Evolutionary conservation across 345 rosid genomes (phyloP).

Genomic region (Pistacia atlantica): DNA sequence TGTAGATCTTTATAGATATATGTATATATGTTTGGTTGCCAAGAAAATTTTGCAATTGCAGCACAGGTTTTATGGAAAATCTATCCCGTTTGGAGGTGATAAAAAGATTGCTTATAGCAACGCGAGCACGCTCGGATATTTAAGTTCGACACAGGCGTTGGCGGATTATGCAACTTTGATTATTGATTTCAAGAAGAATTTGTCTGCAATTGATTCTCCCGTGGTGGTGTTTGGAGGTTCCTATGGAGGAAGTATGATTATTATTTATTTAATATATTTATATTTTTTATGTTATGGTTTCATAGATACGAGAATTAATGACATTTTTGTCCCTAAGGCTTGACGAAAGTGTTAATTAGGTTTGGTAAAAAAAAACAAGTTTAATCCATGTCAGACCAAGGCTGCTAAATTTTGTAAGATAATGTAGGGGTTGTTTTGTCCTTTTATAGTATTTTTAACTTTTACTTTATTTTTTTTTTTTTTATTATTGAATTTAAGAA

Average conservation of each 20-base stretch:
- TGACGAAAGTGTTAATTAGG: background rate
- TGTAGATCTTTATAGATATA: too few species aligned
- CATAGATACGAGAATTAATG: too few species aligned
- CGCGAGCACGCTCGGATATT: conserved; percentile 49
- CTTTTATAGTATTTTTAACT: too few species aligned
- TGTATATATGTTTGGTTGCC: too few species aligned
- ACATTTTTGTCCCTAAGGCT: too few species aligned
- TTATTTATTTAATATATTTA: background rate
- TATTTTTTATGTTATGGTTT: background rate
- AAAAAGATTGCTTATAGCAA: conserved; percentile 48
- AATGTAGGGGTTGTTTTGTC: too few species aligned
- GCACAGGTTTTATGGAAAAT: conserved; percentile 67
- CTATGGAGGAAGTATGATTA: conserved; percentile 64
- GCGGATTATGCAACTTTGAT: conserved; percentile 63
- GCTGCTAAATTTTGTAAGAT: too few species aligned
- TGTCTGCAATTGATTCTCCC: conserved; percentile 58
- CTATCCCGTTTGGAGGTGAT: conserved; percentile 58
- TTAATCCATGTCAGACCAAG: too few species aligned
- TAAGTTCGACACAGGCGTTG: conserved; percentile 57
- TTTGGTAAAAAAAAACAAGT: too few species aligned
- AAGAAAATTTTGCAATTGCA: conserved; percentile 26
- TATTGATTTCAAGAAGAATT: conserved; percentile 51
- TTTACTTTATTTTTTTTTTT: too few species aligned
- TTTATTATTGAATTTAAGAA: too few species aligned
- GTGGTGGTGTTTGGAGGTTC: conserved; percentile 75